Conservation (phyloP, 2,329 filamentous ascomycete genomes). For the Cucurbitaria berberidis region DNA sequence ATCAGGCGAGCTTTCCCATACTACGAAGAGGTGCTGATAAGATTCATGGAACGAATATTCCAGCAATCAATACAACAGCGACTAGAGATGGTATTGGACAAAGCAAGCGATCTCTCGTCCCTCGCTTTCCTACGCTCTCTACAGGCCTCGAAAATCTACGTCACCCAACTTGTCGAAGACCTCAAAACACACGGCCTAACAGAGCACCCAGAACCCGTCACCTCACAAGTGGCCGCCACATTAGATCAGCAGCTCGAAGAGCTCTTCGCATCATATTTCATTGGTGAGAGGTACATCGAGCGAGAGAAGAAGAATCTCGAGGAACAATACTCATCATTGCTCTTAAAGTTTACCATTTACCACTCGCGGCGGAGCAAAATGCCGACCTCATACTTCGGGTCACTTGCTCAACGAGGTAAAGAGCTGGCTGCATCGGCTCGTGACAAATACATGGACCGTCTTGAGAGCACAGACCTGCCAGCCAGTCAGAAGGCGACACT, state of each 20-base stretch:
- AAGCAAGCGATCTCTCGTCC: slow-evolving; percentile 89
- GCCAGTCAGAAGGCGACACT: slow-evolving; percentile 89
- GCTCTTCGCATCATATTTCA: slow-evolving; percentile 70
- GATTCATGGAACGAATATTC: slow-evolving; percentile 94
- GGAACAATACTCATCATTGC: slow-evolving; percentile 84
- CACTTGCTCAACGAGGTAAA: slow-evolving; percentile 85
- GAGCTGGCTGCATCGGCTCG: slow-evolving; percentile 87
- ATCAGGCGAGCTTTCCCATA: slow-evolving; percentile 97
- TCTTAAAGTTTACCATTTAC: slow-evolving; percentile 97
- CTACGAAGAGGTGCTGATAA: slow-evolving; percentile 89
- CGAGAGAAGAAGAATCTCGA: slow-evolving; percentile 72
- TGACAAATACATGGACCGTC: slow-evolving; percentile 86
- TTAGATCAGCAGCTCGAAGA: slow-evolving; percentile 73
- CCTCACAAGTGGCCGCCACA: slow-evolving; percentile 77
- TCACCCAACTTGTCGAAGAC: slow-evolving; percentile 86
- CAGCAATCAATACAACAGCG: slow-evolving; percentile 98
- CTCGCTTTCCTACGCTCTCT: slow-evolving; percentile 89
- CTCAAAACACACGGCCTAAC: slow-evolving; percentile 93
- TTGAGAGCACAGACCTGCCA: slow-evolving; percentile 88
- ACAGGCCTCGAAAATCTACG: slow-evolving; percentile 89
- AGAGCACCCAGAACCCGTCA: slow-evolving; percentile 90
- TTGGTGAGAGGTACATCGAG: slow-evolving; percentile 70
- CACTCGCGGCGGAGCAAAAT: slow-evolving; percentile 87
- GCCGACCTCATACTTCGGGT: slow-evolving; percentile 89
- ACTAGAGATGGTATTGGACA: slow-evolving; percentile 93